These are phyloP conservation scores for Fusarium musae DNA, from an alignment of 2,329 filamentous ascomycete genomes.

Conservation along the genomic window DNA sequence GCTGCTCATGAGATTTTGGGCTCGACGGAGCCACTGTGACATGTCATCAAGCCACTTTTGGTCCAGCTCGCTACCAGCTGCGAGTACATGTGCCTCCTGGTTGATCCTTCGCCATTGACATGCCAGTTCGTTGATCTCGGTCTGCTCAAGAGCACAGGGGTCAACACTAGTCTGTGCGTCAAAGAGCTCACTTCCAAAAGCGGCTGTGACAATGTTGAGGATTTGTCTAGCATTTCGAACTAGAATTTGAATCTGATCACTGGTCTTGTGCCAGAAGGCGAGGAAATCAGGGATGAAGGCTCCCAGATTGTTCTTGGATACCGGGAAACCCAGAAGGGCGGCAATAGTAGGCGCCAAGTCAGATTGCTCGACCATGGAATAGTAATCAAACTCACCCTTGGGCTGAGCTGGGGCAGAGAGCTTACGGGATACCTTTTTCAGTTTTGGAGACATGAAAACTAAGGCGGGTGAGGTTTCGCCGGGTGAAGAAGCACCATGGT, in stretches of 20 bases:
- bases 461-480: slow-evolving; percentile 95
- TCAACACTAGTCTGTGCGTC: slow-evolving; percentile 46
- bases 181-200: slow-evolving; percentile 67
- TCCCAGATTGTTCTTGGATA: slow-evolving; percentile 90
- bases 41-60: slow-evolving; percentile 57
- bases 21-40: slow-evolving; percentile 72
- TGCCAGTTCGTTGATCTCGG: slow-evolving; percentile 67
- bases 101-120: slow-evolving; percentile 71
- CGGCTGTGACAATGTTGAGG: slow-evolving; percentile 77
- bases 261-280: slow-evolving; percentile 70
- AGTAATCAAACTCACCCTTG: slow-evolving; percentile 82
- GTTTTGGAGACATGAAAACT: slow-evolving; percentile 88
- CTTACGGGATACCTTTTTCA: slow-evolving; percentile 65
- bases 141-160: slow-evolving; percentile 51
- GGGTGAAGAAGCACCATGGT: slow-evolving; percentile 92
- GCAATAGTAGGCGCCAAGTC: slow-evolving; percentile 92
- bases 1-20: slow-evolving; percentile 84
- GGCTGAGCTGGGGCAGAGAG: slow-evolving; percentile 66
- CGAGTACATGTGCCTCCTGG: slow-evolving; percentile 39
- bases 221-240: slow-evolving; percentile 85
- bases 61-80: slow-evolving; percentile 44
- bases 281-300: slow-evolving; percentile 85
- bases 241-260: slow-evolving; percentile 74
- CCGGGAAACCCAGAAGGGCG: slow-evolving; percentile 85
- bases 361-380: slow-evolving; percentile 88